Conservation (phyloP, 768 basidiomycete species). For the Termitomyces sp. region DNA sequence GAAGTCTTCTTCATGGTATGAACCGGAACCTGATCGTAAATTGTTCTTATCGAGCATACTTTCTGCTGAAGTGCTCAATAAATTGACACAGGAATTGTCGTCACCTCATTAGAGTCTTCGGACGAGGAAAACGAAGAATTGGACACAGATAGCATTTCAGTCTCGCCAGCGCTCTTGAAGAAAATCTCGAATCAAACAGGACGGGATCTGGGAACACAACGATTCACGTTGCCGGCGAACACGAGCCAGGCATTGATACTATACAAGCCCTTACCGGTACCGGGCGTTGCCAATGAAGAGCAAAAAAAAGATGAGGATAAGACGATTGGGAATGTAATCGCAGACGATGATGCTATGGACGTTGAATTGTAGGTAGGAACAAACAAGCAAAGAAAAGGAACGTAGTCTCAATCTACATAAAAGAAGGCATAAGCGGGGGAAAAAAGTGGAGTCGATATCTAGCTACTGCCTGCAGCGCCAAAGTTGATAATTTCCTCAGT, state of each 20-base stretch:
- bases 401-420: slow-evolving; percentile 2
- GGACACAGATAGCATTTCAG: slow-evolving; percentile 20
- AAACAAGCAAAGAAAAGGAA: slow-evolving; percentile 2
- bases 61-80: background rate
- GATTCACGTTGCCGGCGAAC: slow-evolving; percentile 14
- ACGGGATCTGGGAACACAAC: background rate
- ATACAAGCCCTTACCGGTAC: slow-evolving; percentile 37
- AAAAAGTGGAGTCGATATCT: slow-evolving; percentile 7
- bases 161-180: slow-evolving; percentile 41
- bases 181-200: slow-evolving; percentile 31
- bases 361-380: slow-evolving; percentile 29
- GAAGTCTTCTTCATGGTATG: slow-evolving; percentile 61
- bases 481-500: slow-evolving; percentile 47
- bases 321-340: slow-evolving; percentile 5
- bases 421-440: slow-evolving; percentile 11
- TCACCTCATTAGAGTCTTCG: slow-evolving; percentile 53
- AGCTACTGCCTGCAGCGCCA: slow-evolving; percentile 21
- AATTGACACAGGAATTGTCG: slow-evolving; percentile 48
- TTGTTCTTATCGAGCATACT: slow-evolving; percentile 10
- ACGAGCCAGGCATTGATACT: slow-evolving; percentile 48
- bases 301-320: slow-evolving; percentile 9
- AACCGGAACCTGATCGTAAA: slow-evolving; percentile 65
- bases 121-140: slow-evolving; percentile 29
- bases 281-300: slow-evolving; percentile 6
- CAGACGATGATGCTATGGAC: slow-evolving; percentile 48